Percentiles rank a stretch among this genome's conserved stretches.
These are phyloP conservation scores for Geosmithia flava DNA, from an alignment of 2,329 filamentous ascomycete genomes.

Conservation along the genomic window DNA sequence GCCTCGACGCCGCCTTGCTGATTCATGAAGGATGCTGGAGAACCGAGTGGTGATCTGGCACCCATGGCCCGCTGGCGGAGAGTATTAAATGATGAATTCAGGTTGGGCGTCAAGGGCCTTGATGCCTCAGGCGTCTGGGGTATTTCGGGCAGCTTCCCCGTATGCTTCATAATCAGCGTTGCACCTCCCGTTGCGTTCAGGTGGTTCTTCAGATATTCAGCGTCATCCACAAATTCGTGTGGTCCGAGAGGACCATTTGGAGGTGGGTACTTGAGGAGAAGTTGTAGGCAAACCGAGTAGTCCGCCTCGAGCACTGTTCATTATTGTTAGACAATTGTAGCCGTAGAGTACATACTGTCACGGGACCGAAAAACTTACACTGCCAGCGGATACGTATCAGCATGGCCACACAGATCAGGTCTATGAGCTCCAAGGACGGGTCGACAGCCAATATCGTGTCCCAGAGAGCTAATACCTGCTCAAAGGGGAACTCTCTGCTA, in stretches of 20 bases:
- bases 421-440: conserved; percentile 65
- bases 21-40: conserved; percentile 37
- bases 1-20: conserved; percentile 53
- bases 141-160: conserved; percentile 35
- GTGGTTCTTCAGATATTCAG: conserved; percentile 59
- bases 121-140: conserved; percentile 11
- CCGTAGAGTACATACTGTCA: neutral
- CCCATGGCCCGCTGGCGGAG: conserved; percentile 27
- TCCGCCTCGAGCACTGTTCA: conserved; percentile 66
- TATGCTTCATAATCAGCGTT: conserved; percentile 60
- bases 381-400: conserved; percentile 84
- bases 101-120: conserved; percentile 20
- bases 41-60: conserved; percentile 31
- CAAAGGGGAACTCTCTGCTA: conserved; percentile 83
- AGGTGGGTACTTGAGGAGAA: conserved; percentile 73
- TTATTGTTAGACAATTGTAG: neutral
- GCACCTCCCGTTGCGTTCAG: conserved; percentile 49
- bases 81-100: conserved; percentile 15
- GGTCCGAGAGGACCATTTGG: conserved; percentile 51
- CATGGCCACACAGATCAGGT: conserved; percentile 91
- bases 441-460: conserved; percentile 85
- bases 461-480: conserved; percentile 76
- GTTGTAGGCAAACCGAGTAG: conserved; percentile 71
- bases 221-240: conserved; percentile 76
- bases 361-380: conserved; percentile 39